A percentile compares a stretch with the other conserved stretches of the same genome.
Evolutionary conservation across 768 basidiomycete genomes (phyloP).

Genomic region (Hortiboletus flavorubellus): DNA sequence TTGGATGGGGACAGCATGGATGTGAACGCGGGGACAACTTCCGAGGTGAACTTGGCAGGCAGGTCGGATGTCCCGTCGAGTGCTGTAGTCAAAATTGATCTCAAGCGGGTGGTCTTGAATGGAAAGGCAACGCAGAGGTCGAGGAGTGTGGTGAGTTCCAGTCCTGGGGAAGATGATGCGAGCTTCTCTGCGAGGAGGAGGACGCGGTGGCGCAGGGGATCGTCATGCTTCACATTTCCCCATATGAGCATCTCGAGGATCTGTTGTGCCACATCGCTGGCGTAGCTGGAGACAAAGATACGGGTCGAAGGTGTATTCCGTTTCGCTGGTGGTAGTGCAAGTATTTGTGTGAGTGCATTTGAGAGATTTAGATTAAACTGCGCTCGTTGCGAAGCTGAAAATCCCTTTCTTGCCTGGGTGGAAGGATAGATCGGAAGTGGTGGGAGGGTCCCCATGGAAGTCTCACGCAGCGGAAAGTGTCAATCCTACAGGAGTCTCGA

Average conservation of each 20-base stretch:
- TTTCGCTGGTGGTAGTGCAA: constrained; percentile 48
- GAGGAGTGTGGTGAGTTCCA: constrained; percentile 55
- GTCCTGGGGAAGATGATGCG: constrained; percentile 34
- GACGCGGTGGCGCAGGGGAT: constrained; percentile 43
- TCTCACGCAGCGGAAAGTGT: not conserved
- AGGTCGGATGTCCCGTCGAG: constrained; percentile 34
- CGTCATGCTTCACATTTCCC: constrained; percentile 41
- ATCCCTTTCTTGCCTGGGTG: constrained; percentile 40
- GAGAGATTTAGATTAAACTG: constrained; percentile 48
- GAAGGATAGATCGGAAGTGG: constrained; percentile 59
- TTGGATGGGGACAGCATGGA: constrained; percentile 42
- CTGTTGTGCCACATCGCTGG: constrained; percentile 51
- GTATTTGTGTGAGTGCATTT: constrained; percentile 42
- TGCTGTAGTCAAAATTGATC: constrained; percentile 42
- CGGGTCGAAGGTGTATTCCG: constrained; percentile 43
- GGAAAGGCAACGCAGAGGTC: constrained; percentile 63
- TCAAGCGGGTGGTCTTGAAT: constrained; percentile 41
- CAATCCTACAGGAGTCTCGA: not conserved
- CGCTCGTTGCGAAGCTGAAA: constrained; percentile 52
- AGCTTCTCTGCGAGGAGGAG: constrained; percentile 58
- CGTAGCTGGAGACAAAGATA: constrained; percentile 55
- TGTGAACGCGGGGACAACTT: constrained; percentile 58
- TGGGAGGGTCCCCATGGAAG: constrained; percentile 27
- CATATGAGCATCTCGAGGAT: constrained; percentile 58
- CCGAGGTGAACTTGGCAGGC: constrained; percentile 34